Evolutionary conservation across 371 early-diverging fungal species (phyloP).

Genomic region (Mucor plumbeus): DNA sequence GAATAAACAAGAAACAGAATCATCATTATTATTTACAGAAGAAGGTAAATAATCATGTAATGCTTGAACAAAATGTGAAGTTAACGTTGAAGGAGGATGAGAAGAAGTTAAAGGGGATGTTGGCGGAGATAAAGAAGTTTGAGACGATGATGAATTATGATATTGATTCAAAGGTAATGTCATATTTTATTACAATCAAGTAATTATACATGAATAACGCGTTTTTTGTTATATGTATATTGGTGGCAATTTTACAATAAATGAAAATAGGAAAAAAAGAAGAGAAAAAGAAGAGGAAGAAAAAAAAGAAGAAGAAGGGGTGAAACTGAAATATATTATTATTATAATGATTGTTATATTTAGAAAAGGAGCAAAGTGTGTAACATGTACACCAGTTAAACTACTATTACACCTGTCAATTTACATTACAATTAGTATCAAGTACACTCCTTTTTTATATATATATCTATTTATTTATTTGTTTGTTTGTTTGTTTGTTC

Average conservation of each 20-base stretch:
- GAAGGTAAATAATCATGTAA: constrained; percentile 54
- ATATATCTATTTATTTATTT: no score
- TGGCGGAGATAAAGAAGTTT: constrained; percentile 30
- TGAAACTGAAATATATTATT: constrained; percentile 10
- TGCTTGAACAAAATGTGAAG: constrained; percentile 56
- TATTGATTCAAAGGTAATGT: constrained; percentile 9
- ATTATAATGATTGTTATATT: constrained; percentile 7
- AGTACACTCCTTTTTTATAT: background rate
- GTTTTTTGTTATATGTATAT: background rate
- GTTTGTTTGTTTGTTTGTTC: background rate
- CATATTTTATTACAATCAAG: constrained; percentile 1
- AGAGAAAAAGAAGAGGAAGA: background rate
- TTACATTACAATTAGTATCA: background rate
- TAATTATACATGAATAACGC: constrained; percentile 1
- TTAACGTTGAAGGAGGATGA: constrained; percentile 22
- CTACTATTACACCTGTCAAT: constrained; percentile 8
- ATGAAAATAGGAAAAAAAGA: no score
- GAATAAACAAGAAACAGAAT: constrained; percentile 45
- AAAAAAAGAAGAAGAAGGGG: background rate
- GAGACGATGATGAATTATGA: constrained; percentile 7
- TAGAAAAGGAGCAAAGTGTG: constrained; percentile 14
- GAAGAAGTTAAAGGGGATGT: background rate
- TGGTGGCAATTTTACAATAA: constrained; percentile 4
- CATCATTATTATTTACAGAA: constrained; percentile 38
- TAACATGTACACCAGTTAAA: background rate